Conservation (phyloP, 352 stramenopile species). For the Phytophthora fragariaefolia region DNA sequence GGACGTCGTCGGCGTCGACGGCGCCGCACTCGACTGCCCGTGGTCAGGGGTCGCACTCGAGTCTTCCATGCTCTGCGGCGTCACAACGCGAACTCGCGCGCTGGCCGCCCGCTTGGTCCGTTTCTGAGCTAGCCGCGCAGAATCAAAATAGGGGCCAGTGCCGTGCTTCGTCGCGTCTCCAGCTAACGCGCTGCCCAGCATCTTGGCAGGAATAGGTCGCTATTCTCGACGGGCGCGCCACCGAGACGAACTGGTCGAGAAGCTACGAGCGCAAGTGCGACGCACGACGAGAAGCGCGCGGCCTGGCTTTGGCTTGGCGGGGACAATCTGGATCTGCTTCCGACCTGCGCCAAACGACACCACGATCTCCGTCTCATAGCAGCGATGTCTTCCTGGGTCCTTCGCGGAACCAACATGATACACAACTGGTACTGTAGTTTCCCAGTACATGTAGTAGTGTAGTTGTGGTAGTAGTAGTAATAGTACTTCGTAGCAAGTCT, state of each 20-base stretch:
- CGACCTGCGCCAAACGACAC: slow-evolving; percentile 16
- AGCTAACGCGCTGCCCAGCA: not conserved
- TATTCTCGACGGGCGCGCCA: slow-evolving; percentile 26
- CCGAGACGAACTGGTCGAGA: slow-evolving; percentile 21
- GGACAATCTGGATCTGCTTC: slow-evolving; percentile 27
- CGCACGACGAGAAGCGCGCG: slow-evolving; percentile 23
- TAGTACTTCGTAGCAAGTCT: too few species aligned
- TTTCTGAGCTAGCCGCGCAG: slow-evolving; percentile 16
- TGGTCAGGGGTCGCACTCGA: not conserved
- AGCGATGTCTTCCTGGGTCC: not conserved
- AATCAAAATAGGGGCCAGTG: slow-evolving; percentile 12
- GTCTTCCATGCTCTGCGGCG: slow-evolving; percentile 25
- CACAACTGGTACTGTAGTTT: not conserved
- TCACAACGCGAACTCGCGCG: slow-evolving; percentile 9
- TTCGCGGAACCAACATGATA: too few species aligned
- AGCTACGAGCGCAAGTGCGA: slow-evolving; percentile 19
- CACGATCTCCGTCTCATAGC: slow-evolving; percentile 7
- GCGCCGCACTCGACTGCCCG: slow-evolving; percentile 4
- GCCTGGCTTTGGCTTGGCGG: slow-evolving; percentile 26
- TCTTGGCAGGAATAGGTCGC: slow-evolving; percentile 19
- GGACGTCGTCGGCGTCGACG: slow-evolving; percentile 11
- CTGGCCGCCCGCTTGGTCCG: slow-evolving; percentile 1
- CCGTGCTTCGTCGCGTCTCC: not conserved
- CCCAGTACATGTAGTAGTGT: not conserved
- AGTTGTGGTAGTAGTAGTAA: too few species aligned